A percentile compares a stretch with the other conserved stretches of the same genome.
Evolutionary conservation across 192 early-diverging fungal species (phyloP).

Genomic region (Chytriomyces confervae): DNA sequence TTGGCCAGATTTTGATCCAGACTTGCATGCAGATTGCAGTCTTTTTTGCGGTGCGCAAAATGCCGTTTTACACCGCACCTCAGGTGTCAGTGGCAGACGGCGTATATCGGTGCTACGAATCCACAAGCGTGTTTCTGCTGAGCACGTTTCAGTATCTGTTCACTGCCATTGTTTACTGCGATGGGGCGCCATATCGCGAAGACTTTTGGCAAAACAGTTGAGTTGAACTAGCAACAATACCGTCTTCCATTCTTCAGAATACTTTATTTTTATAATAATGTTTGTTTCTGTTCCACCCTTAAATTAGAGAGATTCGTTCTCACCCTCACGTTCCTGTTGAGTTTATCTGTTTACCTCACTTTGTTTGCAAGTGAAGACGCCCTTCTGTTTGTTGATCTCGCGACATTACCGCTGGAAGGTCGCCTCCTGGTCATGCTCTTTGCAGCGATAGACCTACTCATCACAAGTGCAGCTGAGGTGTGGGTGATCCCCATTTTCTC

Average conservation of each 20-base stretch:
- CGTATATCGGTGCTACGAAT: constrained; percentile 82
- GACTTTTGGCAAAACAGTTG: constrained; percentile 87
- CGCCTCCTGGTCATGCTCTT: constrained; percentile 63
- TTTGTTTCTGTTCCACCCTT: constrained; percentile 26
- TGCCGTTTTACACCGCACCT: constrained; percentile 73
- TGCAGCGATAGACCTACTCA: constrained; percentile 64
- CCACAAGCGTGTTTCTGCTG: constrained; percentile 87
- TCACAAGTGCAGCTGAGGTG: constrained; percentile 47
- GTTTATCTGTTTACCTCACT: constrained; percentile 55
- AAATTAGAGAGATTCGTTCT: constrained; percentile 67
- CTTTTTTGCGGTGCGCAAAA: constrained; percentile 73
- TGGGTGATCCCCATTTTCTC: constrained; percentile 42
- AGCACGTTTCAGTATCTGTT: constrained; percentile 94
- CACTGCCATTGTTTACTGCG: constrained; percentile 89
- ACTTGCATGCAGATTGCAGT: constrained; percentile 77
- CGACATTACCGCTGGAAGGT: constrained; percentile 48
- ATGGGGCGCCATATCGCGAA: constrained; percentile 95
- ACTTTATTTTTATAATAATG: background rate
- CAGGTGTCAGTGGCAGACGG: constrained; percentile 69
- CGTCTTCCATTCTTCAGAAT: too few relatives aligned
- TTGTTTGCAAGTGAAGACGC: constrained; percentile 61
- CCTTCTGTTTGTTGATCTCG: constrained; percentile 71
- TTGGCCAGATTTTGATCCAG: constrained; percentile 88
- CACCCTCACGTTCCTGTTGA: constrained; percentile 61
- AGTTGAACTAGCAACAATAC: constrained; percentile 44